These are phyloP conservation scores for Metschnikowia proteae DNA, from an alignment of 805 yeast genomes.

Conservation along the genomic window DNA sequence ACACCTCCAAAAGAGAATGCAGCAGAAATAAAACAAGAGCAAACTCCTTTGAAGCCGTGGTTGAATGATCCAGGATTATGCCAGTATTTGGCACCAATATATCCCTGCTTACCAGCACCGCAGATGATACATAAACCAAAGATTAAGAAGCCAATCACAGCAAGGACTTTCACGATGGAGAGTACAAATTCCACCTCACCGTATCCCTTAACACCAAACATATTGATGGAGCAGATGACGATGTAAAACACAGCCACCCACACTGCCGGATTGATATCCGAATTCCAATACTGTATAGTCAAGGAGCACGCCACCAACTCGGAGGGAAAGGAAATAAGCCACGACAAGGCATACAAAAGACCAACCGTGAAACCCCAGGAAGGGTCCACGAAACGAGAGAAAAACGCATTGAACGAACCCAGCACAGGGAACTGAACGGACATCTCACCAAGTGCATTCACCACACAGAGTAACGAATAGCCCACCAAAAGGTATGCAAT, in stretches of 20 bases:
- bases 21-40: conserved; percentile 50
- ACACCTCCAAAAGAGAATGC: conserved; percentile 63
- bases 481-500: conserved; percentile 21
- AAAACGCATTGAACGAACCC: conserved; percentile 21
- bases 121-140: conserved; percentile 34
- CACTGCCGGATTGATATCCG: conserved; percentile 30
- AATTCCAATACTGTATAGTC: conserved; percentile 35
- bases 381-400: conserved; percentile 21
- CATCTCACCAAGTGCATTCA: conserved; percentile 22
- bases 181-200: conserved; percentile 27
- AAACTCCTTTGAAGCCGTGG: conserved; percentile 54
- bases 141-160: conserved; percentile 26
- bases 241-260: conserved; percentile 38
- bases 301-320: conserved; percentile 33
- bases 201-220: conserved; percentile 34
- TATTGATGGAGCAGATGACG: conserved; percentile 30
- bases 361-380: conserved; percentile 24
- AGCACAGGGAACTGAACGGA: conserved; percentile 22
- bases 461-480: conserved; percentile 19
- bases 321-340: conserved; percentile 33
- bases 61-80: conserved; percentile 52
- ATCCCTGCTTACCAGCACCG: conserved; percentile 44
- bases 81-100: conserved; percentile 52
- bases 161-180: conserved; percentile 25
- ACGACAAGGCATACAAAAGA: conserved; percentile 24